Evolutionary conservation across 441 rosid species (phyloP).

Genomic region (Macaranga tanarius): DNA sequence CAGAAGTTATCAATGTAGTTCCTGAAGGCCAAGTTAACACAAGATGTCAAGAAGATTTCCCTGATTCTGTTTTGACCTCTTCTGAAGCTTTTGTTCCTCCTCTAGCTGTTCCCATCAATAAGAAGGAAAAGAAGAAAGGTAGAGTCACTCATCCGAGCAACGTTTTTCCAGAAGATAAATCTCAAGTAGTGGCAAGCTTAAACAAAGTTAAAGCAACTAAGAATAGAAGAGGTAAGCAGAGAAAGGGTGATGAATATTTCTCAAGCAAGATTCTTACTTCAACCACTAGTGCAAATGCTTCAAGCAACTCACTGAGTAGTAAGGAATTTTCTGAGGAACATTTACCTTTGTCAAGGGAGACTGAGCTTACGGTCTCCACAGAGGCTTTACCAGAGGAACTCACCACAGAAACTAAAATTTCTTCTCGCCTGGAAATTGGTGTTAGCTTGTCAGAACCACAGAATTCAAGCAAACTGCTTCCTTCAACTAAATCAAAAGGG

Average conservation of each 20-base stretch:
- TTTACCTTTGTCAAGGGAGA: slow-evolving; percentile 28
- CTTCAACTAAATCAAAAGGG: slow-evolving; percentile 38
- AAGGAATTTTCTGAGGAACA: slow-evolving; percentile 32
- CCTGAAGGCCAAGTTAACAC: slow-evolving; percentile 54
- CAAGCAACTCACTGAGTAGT: slow-evolving; percentile 33
- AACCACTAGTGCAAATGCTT: slow-evolving; percentile 32
- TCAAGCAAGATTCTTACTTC: slow-evolving; percentile 32
- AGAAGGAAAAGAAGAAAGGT: slow-evolving; percentile 57
- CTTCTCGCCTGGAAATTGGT: slow-evolving; percentile 22
- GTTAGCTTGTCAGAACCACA: slow-evolving; percentile 30
- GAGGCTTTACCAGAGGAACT: slow-evolving; percentile 29
- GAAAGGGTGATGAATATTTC: slow-evolving; percentile 21
- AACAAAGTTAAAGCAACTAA: slow-evolving; percentile 46
- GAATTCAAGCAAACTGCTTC: slow-evolving; percentile 26
- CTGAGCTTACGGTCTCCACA: slow-evolving; percentile 26
- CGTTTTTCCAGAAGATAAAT: slow-evolving; percentile 33
- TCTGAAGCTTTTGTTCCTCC: slow-evolving; percentile 33
- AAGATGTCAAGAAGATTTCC: slow-evolving; percentile 43
- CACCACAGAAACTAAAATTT: slow-evolving; percentile 25
- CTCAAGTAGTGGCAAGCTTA: slow-evolving; percentile 29
- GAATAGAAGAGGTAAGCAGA: slow-evolving; percentile 38
- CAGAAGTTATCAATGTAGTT: slow-evolving; percentile 82
- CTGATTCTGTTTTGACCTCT: slow-evolving; percentile 37
- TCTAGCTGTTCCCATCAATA: slow-evolving; percentile 29
- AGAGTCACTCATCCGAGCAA: slow-evolving; percentile 29